These are phyloP conservation scores for Moniliophthora roreri DNA, from an alignment of 1,284 basidiomycete species.

Conservation along the genomic window DNA sequence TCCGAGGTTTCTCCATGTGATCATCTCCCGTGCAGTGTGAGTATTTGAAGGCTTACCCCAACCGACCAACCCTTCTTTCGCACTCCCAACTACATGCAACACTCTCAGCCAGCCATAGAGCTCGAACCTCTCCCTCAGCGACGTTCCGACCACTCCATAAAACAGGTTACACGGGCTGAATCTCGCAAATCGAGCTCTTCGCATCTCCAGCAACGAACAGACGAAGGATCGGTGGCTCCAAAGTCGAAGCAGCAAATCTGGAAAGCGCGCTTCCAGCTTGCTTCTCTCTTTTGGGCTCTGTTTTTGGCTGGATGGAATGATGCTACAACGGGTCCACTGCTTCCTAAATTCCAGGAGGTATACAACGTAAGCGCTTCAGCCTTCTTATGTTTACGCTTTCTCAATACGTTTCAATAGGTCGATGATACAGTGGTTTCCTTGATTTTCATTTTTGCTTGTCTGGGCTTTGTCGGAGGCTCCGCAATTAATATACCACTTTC, in stretches of 20 bases:
- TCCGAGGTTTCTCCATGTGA: too few relatives aligned
- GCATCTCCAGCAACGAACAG: too few relatives aligned
- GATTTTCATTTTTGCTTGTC: constrained; percentile 37
- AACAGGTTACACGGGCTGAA: too few relatives aligned
- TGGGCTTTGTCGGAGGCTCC: constrained; percentile 39
- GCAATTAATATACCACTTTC: constrained; percentile 39
- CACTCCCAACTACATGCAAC: too few relatives aligned
- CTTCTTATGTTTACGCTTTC: not conserved
- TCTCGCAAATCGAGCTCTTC: too few relatives aligned
- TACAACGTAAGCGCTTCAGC: constrained; percentile 32
- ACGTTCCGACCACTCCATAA: too few relatives aligned
- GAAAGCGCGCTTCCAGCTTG: constrained; percentile 23
- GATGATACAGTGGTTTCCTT: constrained; percentile 41
- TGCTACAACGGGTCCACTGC: constrained; percentile 38
- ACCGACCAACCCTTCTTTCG: too few relatives aligned
- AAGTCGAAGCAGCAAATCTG: not conserved
- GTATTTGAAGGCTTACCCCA: too few relatives aligned
- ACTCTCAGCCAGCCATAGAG: too few relatives aligned
- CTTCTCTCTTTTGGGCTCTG: constrained; percentile 30
- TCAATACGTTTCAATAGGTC: constrained; percentile 24
- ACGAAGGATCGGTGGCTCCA: not conserved
- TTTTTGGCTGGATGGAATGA: constrained; percentile 44
- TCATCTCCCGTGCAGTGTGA: too few relatives aligned
- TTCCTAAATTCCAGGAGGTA: constrained; percentile 38
- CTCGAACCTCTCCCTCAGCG: too few relatives aligned